Base-by-base conservation (phyloP, 441 rosid species). In the Pelargonium cotyledonis region DNA sequence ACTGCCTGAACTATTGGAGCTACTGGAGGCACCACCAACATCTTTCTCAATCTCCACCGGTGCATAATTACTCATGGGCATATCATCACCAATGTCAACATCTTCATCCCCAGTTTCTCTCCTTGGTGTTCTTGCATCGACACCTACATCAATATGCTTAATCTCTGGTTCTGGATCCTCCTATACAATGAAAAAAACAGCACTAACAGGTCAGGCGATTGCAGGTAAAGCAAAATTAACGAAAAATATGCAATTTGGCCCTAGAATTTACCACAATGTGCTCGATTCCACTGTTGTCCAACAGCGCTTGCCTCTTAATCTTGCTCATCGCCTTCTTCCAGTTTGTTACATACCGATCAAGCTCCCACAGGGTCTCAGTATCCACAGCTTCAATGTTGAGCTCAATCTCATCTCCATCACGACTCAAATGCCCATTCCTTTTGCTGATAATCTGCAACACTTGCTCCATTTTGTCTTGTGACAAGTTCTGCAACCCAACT, bases 351-450 rank as follows among this genome's bases (percentile, higher is more conserved):
- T 90, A 90, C 43, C 98, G 86, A 71, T 95, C 99, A 75, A 92
- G 91, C 86, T 95, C 98, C 98, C 99, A 95, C 0, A 95, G 75
- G 0, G 98, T 95, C 81, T 95, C 99, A 0, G 85, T 90, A 72
- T 95, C 98, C 2, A 95, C 80, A 0, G 96, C 90, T 74, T 92
- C 98, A 1, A 95, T 95, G 65, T 95, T 98, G 1, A 92, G 84
- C 83, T 95, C 99, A 18, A 95, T 95, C 80, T 95, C 99, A 66
- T 95, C 98, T 5, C 96, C 99, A 0, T 95, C 99, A 75, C 92
- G 98, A 71, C 85, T 80, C 55, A 92, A 71, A 74, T 88, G 80
- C 68, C 85, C 84, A 51, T 91, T 88, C 76, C 98, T 90, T 86
- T 89, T 95, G 41, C 41, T 38, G 5, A 38, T 38, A 38, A 38